Percentiles rank a stretch among this genome's conserved stretches.
Conservation (phyloP, 306 rosid genomes). For the Hippophae gyantsensis region DNA sequence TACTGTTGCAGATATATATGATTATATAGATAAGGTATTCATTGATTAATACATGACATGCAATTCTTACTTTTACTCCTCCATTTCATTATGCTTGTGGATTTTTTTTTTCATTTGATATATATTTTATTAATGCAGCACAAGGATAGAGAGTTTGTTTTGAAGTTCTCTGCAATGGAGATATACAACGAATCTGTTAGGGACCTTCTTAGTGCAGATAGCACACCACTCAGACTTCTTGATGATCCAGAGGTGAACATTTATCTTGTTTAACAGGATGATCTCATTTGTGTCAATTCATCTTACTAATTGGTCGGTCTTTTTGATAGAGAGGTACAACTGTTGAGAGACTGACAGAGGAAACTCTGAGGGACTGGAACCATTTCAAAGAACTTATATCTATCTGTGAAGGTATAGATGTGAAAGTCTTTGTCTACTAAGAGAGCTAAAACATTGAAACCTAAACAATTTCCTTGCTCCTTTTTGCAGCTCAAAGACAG, state of each 20-base stretch:
- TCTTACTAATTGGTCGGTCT: conserved; percentile 16
- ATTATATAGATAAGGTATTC: conserved; percentile 57
- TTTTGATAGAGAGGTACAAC: conserved; percentile 82
- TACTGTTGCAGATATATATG: conserved; percentile 70
- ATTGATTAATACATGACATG: not conserved
- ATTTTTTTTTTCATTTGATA: conserved; percentile 16
- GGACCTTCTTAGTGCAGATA: conserved; percentile 85
- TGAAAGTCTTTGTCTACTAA: conserved; percentile 12
- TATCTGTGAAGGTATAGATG: conserved; percentile 66
- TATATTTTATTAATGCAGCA: conserved; percentile 39
- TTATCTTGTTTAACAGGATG: conserved; percentile 13
- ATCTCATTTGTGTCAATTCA: conserved; percentile 2
- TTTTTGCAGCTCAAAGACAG: conserved; percentile 83
- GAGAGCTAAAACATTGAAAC: conserved; percentile 7
- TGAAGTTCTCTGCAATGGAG: conserved; percentile 92
- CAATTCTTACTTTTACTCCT: conserved; percentile 1
- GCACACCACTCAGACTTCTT: conserved; percentile 81
- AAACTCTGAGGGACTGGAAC: conserved; percentile 68
- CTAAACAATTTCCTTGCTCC: conserved; percentile 8
- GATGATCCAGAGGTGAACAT: conserved; percentile 94
- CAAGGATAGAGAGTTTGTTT: conserved; percentile 63
- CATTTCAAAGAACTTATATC: conserved; percentile 78
- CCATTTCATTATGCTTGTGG: conserved; percentile 14
- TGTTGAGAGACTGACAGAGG: conserved; percentile 85
- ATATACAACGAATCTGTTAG: conserved; percentile 96